Percentiles rank a stretch among this genome's conserved stretches.
Conservation (phyloP, 495 filamentous ascomycete species). For the Penicillium angulare region DNA sequence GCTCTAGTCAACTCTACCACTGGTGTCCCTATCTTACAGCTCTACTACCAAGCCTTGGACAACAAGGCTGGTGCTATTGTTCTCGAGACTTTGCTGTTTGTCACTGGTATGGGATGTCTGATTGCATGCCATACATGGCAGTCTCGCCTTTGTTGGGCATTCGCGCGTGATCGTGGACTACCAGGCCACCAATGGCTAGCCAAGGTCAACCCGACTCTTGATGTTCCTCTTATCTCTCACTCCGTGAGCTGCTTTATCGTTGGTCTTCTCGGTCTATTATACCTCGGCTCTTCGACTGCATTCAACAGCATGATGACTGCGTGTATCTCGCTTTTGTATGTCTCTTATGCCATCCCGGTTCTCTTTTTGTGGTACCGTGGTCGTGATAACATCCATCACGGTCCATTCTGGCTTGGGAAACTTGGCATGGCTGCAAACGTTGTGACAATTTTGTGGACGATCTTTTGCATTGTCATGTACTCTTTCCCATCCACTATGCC, state of each 20-base stretch:
- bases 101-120: slow-evolving; percentile 55
- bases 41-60: slow-evolving; percentile 55
- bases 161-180: slow-evolving; percentile 57
- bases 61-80: slow-evolving; percentile 55
- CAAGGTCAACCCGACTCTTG: slow-evolving; percentile 47
- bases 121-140: slow-evolving; percentile 59
- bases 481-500: slow-evolving; percentile 42
- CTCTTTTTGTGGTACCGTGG: slow-evolving; percentile 48
- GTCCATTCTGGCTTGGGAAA: slow-evolving; percentile 42
- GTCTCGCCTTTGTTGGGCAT: slow-evolving; percentile 58
- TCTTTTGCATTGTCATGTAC: slow-evolving; percentile 56
- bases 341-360: slow-evolving; percentile 52
- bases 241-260: slow-evolving; percentile 48
- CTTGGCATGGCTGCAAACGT: slow-evolving; percentile 45
- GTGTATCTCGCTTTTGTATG: slow-evolving; percentile 50
- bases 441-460: slow-evolving; percentile 49
- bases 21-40: slow-evolving; percentile 58
- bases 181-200: slow-evolving; percentile 47
- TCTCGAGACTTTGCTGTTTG: slow-evolving; percentile 52
- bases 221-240: slow-evolving; percentile 56
- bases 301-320: slow-evolving; percentile 59
- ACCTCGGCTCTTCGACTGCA: slow-evolving; percentile 50
- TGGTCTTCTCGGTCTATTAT: slow-evolving; percentile 50
- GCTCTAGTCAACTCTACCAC: slow-evolving; percentile 41
- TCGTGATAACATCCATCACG: slow-evolving; percentile 50